Evolutionary conservation across 805 yeast species (phyloP), one percentile per base, ranked within the genome.

Genomic region (Hyphopichia homilentoma): DNA sequence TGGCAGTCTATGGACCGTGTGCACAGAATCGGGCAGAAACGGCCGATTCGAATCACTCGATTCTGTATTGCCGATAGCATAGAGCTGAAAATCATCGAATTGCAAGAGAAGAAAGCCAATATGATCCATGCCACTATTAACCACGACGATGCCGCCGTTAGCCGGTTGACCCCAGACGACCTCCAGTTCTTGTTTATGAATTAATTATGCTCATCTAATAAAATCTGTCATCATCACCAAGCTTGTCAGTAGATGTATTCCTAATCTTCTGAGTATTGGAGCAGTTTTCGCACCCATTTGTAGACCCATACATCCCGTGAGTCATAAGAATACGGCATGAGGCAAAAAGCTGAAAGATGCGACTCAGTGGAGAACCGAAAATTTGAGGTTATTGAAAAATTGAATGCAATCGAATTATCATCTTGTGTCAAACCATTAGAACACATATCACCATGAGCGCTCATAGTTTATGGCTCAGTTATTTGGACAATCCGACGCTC

Each of bases 1-100:
- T 93, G 97, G 88, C 99, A 93, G 57, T 82, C 94, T 31, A 96
- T 95, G 59, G 99, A 93, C 59, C 79, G 99, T 63, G 97, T 93
- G 15, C 97, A 93, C 60, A 78, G 99, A 61, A 93, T 93, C 41
- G 97, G 97, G 5, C 99, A 93, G 57, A 84, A 75, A 47, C 65
- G 99, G 44, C 98, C 99, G 0, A 96, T 93, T 7, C 75, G 86
- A 41, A 87, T 93, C 44, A 88, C 96, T 6, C 73, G 97, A 29
- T 79, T 93, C 51, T 87, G 95, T 45, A 90, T 93, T 32, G 97
- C 89, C 50, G 98, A 93, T 60, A 87, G 96, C 51, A 93, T 93
- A 27, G 99, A 93, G 63, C 83, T 94, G 47, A 82, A 96, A 58
- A 93, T 93, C 46, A 85, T 93, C 32, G 98, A 93, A 53, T 62